Percentiles rank a stretch among this genome's conserved stretches.
Conservation (phyloP, 108 stramenopile species). For the Nitzschia sp. region DNA sequence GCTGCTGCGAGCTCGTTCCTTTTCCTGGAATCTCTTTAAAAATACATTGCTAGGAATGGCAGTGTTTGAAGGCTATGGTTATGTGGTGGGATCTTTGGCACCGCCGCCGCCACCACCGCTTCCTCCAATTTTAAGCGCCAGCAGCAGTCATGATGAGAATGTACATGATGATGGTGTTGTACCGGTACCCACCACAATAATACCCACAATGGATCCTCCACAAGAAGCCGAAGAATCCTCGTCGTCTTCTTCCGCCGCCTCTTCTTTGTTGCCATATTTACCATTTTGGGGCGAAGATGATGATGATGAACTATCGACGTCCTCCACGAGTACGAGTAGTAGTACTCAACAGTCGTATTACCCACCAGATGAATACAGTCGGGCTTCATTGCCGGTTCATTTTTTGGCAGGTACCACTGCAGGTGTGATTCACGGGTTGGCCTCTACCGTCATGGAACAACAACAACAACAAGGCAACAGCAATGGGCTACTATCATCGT, state of each 20-base stretch:
- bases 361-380: constrained; percentile 31
- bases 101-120: not conserved
- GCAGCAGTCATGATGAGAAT: not conserved
- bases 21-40: constrained; percentile 36
- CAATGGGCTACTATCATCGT: constrained; percentile 15
- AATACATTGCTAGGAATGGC: constrained; percentile 70
- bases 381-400: constrained; percentile 46
- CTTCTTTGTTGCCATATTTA: not conserved
- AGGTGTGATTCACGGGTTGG: constrained; percentile 44
- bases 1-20: not conserved
- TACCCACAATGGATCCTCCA: too few relatives aligned
- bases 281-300: constrained; percentile 14
- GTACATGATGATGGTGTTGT: too few relatives aligned
- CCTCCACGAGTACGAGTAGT: too few relatives aligned
- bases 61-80: constrained; percentile 65
- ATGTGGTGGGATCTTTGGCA: constrained; percentile 33
- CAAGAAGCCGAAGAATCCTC: too few relatives aligned
- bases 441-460: constrained; percentile 23
- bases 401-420: constrained; percentile 49
- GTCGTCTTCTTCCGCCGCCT: too few relatives aligned
- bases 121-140: not conserved
- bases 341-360: not conserved
- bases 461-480: constrained; percentile 15
- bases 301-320: too few relatives aligned
- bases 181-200: too few relatives aligned